Evolutionary conservation across 176 grass and related monocot genomes (phyloP), one percentile per base, ranked within the genome.

Genomic region (Microstegium vimineum): DNA sequence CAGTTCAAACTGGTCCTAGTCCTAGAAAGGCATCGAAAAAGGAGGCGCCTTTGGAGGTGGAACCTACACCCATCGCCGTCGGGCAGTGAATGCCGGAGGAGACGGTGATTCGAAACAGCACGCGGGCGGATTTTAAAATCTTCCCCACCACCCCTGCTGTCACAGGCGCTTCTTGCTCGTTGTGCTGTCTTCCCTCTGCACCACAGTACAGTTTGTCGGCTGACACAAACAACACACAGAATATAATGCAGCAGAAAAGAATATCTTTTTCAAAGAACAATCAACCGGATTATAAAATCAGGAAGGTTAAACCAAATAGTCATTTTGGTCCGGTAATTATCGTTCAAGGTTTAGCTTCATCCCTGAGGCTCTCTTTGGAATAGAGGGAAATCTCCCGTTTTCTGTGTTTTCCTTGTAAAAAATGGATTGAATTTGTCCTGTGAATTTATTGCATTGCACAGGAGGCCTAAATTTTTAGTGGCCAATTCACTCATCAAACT

Each of bases 21-120:
- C 70, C 78, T 35, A 40, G 37, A 74, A 76, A 74, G 54, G 20
- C 38, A 77, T 54, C 70, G 76, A 35, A 73, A 88, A 91, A 84
- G 76, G 35, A 74, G 36, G 75, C 52, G 75, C 70, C 81, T 84
- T 90, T 77, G 89, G 63, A 73, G 83, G 76, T 82, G 85, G 79
- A 74, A 42, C 78, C 57, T 72, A 76, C 74, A 59, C 25, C 54
- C 54, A 4, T 59, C 32, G 33, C 20, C 32, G 76, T 81, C 31
- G 32, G 35, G 61, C 74, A 81, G n/a, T 47, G 73, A 87, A 87
- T 71, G 83, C 51, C 79, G 78, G 82, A 15, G 61, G 76, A 68
- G 63, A 84, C 61, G 40, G 76, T 69, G 83, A 84, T 83, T 83
- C 74, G 81, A 74, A n/a, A 52, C 47, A 37, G 52, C 67, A 62